Base-by-base conservation (phyloP, 192 early-diverging fungal species). In the Linnemannia exigua region DNA sequence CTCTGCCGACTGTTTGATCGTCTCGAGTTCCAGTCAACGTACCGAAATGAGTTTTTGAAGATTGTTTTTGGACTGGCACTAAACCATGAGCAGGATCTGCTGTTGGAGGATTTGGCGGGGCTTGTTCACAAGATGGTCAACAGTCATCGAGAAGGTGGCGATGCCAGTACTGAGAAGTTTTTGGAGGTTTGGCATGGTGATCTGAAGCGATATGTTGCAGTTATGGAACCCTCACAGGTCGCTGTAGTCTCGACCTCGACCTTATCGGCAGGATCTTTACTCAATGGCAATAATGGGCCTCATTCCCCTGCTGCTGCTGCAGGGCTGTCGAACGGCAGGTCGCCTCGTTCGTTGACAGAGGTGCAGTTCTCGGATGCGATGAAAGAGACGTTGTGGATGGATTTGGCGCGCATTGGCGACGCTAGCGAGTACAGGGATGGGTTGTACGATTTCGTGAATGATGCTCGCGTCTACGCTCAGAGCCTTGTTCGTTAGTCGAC, bases 401-500 rank as follows among this genome's bases (percentile, higher is more conserved):
- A 76, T n/a, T 44, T 86, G 75, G 14, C 37, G 41, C 74, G 70
- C 1, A 37, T 86, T 33, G 77, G 77, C 31, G 79, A 86, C 38
- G 79, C 47, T 41, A 80, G 61, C 36, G 47, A 48, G 31, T 86
- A 76, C 44, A 63, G 84, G 14, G 84, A 86, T 37, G 84, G 78
- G 22, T 44, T 86, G 4, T 86, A 86, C 77, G 78, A 79, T 11
- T 86, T 86, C 67, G 75, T 86, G 63, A 86, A 79, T 38, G 84
- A 86, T 74, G 84, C 78, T 3, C 84, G 75, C 14, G 79, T 86
- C 25, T 86, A 86, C 76, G 84, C 84, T 11, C 84, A 79, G 41
- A 76, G 38, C 50, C 73, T 79, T 37, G 38, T 73, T 25, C 19
- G 16, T 31, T 72, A 72, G 71, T 19, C 35, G 5, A 22, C 25